Conservation (phyloP, 805 yeast species). For the Kazachstania kunashirensis region DNA sequence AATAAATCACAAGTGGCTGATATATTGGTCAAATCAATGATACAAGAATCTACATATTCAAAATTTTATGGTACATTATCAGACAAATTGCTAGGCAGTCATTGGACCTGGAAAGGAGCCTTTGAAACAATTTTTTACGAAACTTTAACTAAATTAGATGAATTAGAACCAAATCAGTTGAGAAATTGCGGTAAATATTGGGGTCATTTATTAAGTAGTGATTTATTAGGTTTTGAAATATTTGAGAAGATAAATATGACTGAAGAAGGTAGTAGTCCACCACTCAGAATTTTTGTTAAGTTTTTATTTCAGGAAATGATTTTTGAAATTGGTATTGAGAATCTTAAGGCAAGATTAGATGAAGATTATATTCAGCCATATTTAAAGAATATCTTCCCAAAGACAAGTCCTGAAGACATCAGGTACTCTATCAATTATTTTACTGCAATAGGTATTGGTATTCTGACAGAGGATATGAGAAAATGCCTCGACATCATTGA, state of each 20-base stretch:
- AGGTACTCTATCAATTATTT: slow-evolving; percentile 82
- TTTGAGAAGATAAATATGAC: slow-evolving; percentile 49
- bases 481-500: slow-evolving; percentile 33
- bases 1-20: slow-evolving; percentile 51
- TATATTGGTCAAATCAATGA: slow-evolving; percentile 69
- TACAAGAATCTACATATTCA: slow-evolving; percentile 79
- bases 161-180: slow-evolving; percentile 60
- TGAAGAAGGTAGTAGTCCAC: slow-evolving; percentile 66
- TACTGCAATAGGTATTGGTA: slow-evolving; percentile 86
- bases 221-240: slow-evolving; percentile 54
- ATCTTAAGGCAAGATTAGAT: slow-evolving; percentile 39
- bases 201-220: slow-evolving; percentile 74
- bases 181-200: slow-evolving; percentile 75
- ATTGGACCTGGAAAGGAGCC: slow-evolving; percentile 45
- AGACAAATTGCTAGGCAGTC: slow-evolving; percentile 48
- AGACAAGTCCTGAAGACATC: slow-evolving; percentile 39
- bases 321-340: slow-evolving; percentile 58
- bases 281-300: slow-evolving; percentile 71
- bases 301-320: slow-evolving; percentile 71
- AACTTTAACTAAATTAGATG: slow-evolving; percentile 50
- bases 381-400: slow-evolving; percentile 58
- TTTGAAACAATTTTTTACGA: slow-evolving; percentile 46
- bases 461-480: slow-evolving; percentile 76
- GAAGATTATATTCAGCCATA: slow-evolving; percentile 44
- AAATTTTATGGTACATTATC: slow-evolving; percentile 75